Base-by-base conservation (phyloP, 306 rosid genomes). In the Casuarina equisetifolia region DNA sequence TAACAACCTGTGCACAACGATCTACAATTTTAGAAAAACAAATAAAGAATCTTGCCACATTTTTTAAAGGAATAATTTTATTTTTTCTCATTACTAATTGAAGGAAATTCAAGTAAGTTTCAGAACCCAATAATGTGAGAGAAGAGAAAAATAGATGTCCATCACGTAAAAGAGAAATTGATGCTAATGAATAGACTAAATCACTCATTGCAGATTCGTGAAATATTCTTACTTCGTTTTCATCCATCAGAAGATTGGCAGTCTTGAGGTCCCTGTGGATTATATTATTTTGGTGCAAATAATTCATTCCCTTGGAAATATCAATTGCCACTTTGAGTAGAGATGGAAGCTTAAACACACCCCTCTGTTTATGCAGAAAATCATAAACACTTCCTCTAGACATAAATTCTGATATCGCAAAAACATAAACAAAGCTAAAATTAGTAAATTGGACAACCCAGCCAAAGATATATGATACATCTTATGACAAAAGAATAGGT, bases 161-260 rank as follows among this genome's bases (percentile, higher is more conserved):
- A 48, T 43, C 11, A 42, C 13, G 44, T 11, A 40, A 15, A 63
- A 46, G 59, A 57, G 59, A 83, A 73, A 80, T 49, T 73, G 42
- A 43, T 39, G 71, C 17, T 17, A 40, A 49, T 68, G 69, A 64
- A 38, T 48, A 77, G 57, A 76, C 50, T 71, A 74, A 70, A 69
- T 79, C 79, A 79, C 62, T 8, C 48, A 10, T 55, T 12, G 66
- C 79, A 81, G 63, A 73, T 64, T 84, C 77, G 64, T 74, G 59
- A 66, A 82, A 70, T 81, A 32, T 73, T 74, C 99, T 85, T 85
- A 90, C 99, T 84, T 90, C 92, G 52, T 96, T 89, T 84, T 96
- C 99, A 93, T 96, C 98, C 99, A 96, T 96, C 85, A 93, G 93
- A 92, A 96, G 98, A 87, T 96, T 96, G 77, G 98, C 99, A 81